phyloP scores from a whole-genome alignment of 73 alveolate species.

The Effrenium voratum region DNA sequence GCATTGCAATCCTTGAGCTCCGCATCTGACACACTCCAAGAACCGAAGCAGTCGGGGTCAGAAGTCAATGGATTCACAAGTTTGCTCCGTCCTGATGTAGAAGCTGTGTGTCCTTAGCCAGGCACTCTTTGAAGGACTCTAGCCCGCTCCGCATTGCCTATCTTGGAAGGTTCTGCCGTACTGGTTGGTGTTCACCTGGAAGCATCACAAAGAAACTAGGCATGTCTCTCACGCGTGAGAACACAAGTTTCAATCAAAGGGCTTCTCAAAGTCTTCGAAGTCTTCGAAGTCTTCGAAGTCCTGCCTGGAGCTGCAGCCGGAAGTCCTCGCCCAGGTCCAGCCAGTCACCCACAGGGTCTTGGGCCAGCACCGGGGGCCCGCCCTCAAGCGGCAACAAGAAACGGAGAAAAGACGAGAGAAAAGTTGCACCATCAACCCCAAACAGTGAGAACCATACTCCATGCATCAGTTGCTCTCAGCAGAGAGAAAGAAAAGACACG shows the following conservation, averaged over 20 bases:
- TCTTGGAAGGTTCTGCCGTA: slow-evolving; percentile 81
- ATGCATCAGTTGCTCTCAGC: not conserved
- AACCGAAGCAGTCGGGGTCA: not conserved
- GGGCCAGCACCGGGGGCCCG: slow-evolving; percentile 68
- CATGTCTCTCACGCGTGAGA: no score
- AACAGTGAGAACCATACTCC: not conserved
- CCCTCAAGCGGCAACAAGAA: slow-evolving; percentile 8
- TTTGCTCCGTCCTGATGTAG: slow-evolving; percentile 8
- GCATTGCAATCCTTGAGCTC: not conserved
- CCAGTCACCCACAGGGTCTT: slow-evolving; percentile 92
- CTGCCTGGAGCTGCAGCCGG: slow-evolving; percentile 78
- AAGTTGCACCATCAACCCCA: not conserved
- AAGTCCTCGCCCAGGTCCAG: slow-evolving; percentile 81
- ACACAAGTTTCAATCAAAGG: no score
- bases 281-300: not conserved
- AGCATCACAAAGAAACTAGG: no score
- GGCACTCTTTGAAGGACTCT: not conserved
- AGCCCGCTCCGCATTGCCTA: not conserved
- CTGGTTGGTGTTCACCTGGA: slow-evolving; percentile 63
- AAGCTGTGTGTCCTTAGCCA: slow-evolving; percentile 65
- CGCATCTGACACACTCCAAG: not conserved
- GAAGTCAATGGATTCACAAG: not conserved
- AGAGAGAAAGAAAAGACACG: no score
- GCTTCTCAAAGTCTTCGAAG: no score
- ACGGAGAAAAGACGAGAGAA: not conserved